phyloP scores from a whole-genome alignment of 208 protist species.

The Leishmania braziliensis region DNA sequence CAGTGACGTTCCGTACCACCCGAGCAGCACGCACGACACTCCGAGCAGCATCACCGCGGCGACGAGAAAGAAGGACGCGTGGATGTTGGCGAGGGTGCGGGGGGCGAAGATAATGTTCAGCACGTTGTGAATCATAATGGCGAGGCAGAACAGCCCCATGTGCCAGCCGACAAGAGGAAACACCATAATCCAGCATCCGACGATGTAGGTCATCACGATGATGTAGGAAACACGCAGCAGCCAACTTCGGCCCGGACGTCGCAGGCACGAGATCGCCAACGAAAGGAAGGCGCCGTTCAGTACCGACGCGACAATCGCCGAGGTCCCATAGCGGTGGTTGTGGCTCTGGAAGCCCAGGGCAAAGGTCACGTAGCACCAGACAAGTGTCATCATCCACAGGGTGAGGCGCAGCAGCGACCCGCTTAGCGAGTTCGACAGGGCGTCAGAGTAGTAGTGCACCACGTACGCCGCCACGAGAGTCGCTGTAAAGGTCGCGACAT shows the following conservation, averaged over 20 bases:
- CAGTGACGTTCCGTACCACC: conserved; percentile 63
- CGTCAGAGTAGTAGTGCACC: conserved; percentile 66
- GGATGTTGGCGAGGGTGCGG: conserved; percentile 43
- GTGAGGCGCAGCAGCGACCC: conserved; percentile 46
- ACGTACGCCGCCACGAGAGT: conserved; percentile 48
- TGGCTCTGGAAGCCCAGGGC: conserved; percentile 56
- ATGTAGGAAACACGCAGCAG: conserved; percentile 50
- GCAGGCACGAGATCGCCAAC: conserved; percentile 46
- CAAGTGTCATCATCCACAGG: conserved; percentile 54
- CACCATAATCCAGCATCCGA: conserved; percentile 50
- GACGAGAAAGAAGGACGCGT: conserved; percentile 51
- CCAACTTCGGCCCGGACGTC: conserved; percentile 28
- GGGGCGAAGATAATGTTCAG: conserved; percentile 51
- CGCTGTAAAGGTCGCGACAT: conserved; percentile 35
- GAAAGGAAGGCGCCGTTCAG: conserved; percentile 43
- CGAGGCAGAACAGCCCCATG: conserved; percentile 68
- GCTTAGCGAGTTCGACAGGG: conserved; percentile 44
- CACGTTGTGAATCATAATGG: conserved; percentile 64
- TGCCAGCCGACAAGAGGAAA: conserved; percentile 56
- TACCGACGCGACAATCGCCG: conserved; percentile 41
- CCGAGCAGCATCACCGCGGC: conserved; percentile 40
- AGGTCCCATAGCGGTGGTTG: conserved; percentile 32
- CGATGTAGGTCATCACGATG: conserved; percentile 45
- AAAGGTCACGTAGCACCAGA: conserved; percentile 66
- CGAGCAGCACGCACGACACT: conserved; percentile 59